Evolutionary conservation across 148 eudicot genomes (phyloP).

Genomic region (Vaccinium corymbosum): DNA sequence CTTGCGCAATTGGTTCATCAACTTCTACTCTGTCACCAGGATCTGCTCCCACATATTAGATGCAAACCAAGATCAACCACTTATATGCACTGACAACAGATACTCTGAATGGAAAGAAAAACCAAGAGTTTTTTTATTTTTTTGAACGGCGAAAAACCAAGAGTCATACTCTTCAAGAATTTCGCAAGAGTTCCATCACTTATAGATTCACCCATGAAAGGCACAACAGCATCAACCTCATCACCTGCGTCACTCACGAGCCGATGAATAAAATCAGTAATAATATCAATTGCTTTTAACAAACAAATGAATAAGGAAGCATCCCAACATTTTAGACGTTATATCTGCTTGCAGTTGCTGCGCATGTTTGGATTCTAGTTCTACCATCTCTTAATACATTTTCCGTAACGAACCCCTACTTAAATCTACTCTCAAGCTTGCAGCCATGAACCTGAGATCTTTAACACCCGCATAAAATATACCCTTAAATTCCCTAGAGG

Average conservation of each 20-base stretch:
- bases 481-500: conserved; percentile 15
- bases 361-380: conserved; percentile 1
- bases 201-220: conserved; percentile 91
- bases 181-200: conserved; percentile 86
- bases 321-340: neutral
- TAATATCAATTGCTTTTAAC: no score
- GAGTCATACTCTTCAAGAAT: conserved; percentile 70
- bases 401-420: neutral
- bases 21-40: conserved; percentile 84
- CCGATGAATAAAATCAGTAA: neutral
- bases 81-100: neutral
- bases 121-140: neutral
- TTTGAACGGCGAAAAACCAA: neutral
- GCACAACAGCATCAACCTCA: conserved; percentile 82
- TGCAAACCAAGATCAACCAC: neutral
- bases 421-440: neutral
- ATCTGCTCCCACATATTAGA: conserved; percentile 36
- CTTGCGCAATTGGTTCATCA: conserved; percentile 91
- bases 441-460: neutral
- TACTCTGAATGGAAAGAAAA: neutral
- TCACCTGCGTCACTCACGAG: conserved; percentile 46
- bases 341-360: neutral
- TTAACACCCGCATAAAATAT: no score
- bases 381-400: neutral
- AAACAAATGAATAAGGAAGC: neutral